A percentile compares a stretch with the other conserved stretches of the same genome.
Evolutionary conservation across 345 rosid genomes (phyloP).

Genomic region (Aquilaria sinensis): DNA sequence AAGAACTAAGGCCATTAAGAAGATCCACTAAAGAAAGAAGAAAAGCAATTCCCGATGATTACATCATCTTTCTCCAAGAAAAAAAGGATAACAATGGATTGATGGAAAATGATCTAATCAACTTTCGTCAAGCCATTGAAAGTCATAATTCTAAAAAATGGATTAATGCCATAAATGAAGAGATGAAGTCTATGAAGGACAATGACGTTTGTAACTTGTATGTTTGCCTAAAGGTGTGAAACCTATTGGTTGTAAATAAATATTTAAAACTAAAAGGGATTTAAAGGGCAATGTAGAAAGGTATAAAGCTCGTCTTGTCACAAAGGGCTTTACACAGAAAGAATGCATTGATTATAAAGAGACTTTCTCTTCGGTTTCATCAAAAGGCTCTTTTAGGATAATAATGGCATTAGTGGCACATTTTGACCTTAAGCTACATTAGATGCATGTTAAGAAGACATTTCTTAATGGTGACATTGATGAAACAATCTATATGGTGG

Average conservation of each 20-base stretch:
- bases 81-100: neutral
- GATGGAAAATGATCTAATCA: slow-evolving; percentile 1
- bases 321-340: too few relatives aligned
- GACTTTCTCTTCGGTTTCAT: too few relatives aligned
- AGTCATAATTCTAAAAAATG: neutral
- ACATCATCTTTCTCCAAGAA: neutral
- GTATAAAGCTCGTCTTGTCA: too few relatives aligned
- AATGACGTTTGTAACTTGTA: neutral
- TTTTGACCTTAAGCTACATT: slow-evolving; percentile 2
- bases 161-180: neutral
- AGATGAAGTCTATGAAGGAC: neutral
- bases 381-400: too few relatives aligned
- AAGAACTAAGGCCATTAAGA: neutral
- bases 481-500: too few relatives aligned
- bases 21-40: neutral
- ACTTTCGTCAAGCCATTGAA: neutral
- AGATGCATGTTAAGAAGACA: neutral
- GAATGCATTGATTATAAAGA: too few relatives aligned
- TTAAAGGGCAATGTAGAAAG: neutral
- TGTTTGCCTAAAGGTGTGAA: neutral
- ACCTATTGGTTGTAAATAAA: slow-evolving; percentile 1
- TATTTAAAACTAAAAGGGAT: slow-evolving; percentile 1
- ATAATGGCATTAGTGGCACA: neutral
- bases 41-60: neutral
- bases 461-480: slow-evolving; percentile 1